Evolutionary conservation across 805 yeast genomes (phyloP).

Genomic region (Clavispora fructus): DNA sequence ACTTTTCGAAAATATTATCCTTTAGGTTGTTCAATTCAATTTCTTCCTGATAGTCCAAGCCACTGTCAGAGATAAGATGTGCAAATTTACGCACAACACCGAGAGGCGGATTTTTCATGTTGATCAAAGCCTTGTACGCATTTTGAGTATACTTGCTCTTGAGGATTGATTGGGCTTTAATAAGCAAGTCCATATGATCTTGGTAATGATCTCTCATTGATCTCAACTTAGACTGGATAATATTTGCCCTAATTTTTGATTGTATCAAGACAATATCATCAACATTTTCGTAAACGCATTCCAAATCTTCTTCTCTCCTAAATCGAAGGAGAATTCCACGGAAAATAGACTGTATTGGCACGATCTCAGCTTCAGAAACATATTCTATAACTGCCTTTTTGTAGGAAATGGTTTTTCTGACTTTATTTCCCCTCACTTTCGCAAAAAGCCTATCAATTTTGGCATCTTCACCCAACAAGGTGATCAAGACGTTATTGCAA

Average conservation of each 20-base stretch:
- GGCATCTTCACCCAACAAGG: conserved; percentile 35
- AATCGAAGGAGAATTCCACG: conserved; percentile 64
- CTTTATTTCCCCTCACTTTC: conserved; percentile 37
- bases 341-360: conserved; percentile 50
- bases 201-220: conserved; percentile 44
- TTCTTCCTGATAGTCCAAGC: conserved; percentile 71
- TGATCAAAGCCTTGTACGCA: conserved; percentile 70
- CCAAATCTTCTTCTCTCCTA: conserved; percentile 47
- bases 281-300: conserved; percentile 45
- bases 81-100: conserved; percentile 74
- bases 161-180: conserved; percentile 69
- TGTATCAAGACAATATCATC: conserved; percentile 46
- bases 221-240: conserved; percentile 31
- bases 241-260: conserved; percentile 45
- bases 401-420: conserved; percentile 23
- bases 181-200: conserved; percentile 51
- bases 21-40: conserved; percentile 60
- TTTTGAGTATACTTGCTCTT: conserved; percentile 61
- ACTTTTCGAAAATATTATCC: conserved; percentile 63
- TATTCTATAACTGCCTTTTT: conserved; percentile 14
- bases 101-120: conserved; percentile 71
- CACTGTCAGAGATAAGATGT: conserved; percentile 65
- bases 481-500: conserved; percentile 38
- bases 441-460: conserved; percentile 37
- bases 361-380: conserved; percentile 21